Conservation (phyloP, 805 yeast genomes). For the Huiozyma naganishii region DNA sequence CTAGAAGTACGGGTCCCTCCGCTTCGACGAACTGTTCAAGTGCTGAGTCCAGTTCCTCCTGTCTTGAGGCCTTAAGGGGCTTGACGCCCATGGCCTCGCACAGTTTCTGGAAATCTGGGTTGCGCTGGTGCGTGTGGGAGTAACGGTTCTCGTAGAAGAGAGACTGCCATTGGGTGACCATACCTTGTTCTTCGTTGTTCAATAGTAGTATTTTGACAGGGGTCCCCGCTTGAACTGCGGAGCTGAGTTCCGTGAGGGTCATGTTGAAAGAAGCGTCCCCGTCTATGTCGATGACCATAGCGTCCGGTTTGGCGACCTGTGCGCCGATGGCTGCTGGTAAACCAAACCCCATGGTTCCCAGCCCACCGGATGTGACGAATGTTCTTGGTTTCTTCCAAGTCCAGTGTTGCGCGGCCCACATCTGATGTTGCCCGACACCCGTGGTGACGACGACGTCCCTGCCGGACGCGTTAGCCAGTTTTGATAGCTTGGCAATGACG, state of each 20-base stretch:
- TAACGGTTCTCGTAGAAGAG: constrained; percentile 93
- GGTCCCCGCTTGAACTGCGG: constrained; percentile 88
- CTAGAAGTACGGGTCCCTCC: constrained; percentile 81
- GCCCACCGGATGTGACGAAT: constrained; percentile 93
- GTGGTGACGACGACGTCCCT: constrained; percentile 85
- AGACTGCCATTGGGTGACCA: constrained; percentile 99
- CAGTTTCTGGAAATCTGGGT: constrained; percentile 87
- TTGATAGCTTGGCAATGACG: constrained; percentile 65
- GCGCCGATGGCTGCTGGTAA: constrained; percentile 98
- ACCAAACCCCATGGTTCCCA: constrained; percentile 98
- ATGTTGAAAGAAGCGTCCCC: constrained; percentile 98
- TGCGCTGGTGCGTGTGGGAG: constrained; percentile 90
- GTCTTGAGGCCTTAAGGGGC: constrained; percentile 63
- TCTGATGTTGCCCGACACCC: constrained; percentile 99
- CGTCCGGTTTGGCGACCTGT: constrained; percentile 91
- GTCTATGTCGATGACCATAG: constrained; percentile 90
- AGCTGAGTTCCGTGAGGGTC: constrained; percentile 87
- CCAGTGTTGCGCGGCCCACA: constrained; percentile 99
- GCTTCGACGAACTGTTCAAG: constrained; percentile 61
- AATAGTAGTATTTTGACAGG: constrained; percentile 83
- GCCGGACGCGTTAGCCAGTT: constrained; percentile 42
- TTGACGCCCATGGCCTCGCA: constrained; percentile 91
- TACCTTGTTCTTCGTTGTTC: constrained; percentile 98
- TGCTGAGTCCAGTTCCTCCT: constrained; percentile 50
- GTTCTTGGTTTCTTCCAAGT: constrained; percentile 89